phyloP scores from a whole-genome alignment of 768 basidiomycete species.

The Russula vinacea region DNA sequence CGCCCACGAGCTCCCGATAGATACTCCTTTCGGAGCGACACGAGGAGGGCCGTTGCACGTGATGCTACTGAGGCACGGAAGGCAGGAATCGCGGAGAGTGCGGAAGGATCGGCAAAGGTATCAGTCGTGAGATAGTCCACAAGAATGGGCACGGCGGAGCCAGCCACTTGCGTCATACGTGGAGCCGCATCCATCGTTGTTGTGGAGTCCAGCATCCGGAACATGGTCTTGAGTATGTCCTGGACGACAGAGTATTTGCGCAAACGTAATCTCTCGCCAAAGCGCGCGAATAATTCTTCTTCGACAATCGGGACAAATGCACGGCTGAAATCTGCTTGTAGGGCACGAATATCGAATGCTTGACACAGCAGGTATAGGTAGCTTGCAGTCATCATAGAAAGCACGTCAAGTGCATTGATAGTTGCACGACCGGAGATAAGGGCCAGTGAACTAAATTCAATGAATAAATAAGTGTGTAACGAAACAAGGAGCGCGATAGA shows the following conservation, averaged over 20 bases:
- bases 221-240: conserved; percentile 45
- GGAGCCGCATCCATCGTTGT: conserved; percentile 66
- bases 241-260: conserved; percentile 38
- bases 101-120: conserved; percentile 25
- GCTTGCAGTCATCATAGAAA: conserved; percentile 68
- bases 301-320: conserved; percentile 47
- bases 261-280: conserved; percentile 41
- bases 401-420: conserved; percentile 70
- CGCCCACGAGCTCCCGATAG: conserved; percentile 55
- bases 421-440: conserved; percentile 81
- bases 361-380: conserved; percentile 79
- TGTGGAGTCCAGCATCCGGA: conserved; percentile 57
- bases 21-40: conserved; percentile 52
- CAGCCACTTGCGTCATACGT: conserved; percentile 71
- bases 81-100: conserved; percentile 41
- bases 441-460: conserved; percentile 62
- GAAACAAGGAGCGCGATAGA: neutral
- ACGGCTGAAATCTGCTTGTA: conserved; percentile 62
- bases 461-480: conserved; percentile 23
- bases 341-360: conserved; percentile 79
- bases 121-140: conserved; percentile 52
- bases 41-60: conserved; percentile 46
- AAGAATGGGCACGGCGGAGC: conserved; percentile 56
- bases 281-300: conserved; percentile 49
- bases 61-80: conserved; percentile 56